phyloP scores from a whole-genome alignment of 1,284 basidiomycete species.

The Chondrostereum purpureum region DNA sequence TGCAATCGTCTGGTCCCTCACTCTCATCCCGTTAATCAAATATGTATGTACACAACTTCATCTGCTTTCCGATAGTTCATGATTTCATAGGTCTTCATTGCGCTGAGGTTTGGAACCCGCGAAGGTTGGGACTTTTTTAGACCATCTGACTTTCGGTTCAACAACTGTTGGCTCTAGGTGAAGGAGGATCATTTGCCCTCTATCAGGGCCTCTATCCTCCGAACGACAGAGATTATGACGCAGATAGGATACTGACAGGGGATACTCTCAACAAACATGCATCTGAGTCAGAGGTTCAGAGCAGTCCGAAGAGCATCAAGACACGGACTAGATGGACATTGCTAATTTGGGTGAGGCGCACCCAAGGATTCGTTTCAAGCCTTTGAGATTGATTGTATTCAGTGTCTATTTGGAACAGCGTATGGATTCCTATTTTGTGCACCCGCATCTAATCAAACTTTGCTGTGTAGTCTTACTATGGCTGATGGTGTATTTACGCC shows the following conservation, averaged over 20 bases:
- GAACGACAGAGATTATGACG: slow-evolving; percentile 34
- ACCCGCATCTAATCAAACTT: background rate
- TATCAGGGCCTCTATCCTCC: slow-evolving; percentile 57
- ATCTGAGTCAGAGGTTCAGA: slow-evolving; percentile 4
- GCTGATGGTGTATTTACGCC: slow-evolving; percentile 59
- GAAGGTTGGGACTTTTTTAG: slow-evolving; percentile 33
- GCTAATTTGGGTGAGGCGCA: slow-evolving; percentile 41
- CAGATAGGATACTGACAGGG: slow-evolving; percentile 47
- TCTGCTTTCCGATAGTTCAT: background rate
- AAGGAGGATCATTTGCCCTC: slow-evolving; percentile 61
- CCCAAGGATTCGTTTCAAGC: too few species aligned
- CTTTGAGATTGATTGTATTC: background rate
- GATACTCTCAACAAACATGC: slow-evolving; percentile 26
- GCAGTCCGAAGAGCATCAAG: slow-evolving; percentile 20
- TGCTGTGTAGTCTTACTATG: slow-evolving; percentile 40
- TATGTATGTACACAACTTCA: slow-evolving; percentile 37
- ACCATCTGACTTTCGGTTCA: background rate
- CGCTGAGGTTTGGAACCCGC: slow-evolving; percentile 49
- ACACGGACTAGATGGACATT: slow-evolving; percentile 40
- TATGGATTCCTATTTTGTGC: slow-evolving; percentile 15
- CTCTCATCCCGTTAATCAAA: slow-evolving; percentile 58
- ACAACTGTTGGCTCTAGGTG: slow-evolving; percentile 31
- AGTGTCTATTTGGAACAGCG: slow-evolving; percentile 37
- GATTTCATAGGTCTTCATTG: slow-evolving; percentile 40
- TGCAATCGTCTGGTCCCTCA: slow-evolving; percentile 60